phyloP scores from a whole-genome alignment of 2,329 filamentous ascomycete genomes.

The Nakataea oryzae region DNA sequence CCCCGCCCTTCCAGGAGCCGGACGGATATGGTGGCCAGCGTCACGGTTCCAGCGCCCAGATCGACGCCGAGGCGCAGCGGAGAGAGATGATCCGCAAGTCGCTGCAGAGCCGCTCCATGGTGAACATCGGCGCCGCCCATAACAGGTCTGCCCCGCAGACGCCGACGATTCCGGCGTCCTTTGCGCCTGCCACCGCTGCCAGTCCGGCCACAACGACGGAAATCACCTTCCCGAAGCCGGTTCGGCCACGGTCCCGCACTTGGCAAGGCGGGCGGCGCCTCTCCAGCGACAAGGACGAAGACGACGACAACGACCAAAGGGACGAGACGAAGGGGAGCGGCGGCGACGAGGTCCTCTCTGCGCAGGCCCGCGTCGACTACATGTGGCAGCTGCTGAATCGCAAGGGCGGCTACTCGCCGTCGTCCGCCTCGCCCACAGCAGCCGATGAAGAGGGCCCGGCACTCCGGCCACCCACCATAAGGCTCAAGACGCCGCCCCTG shows the following conservation, averaged over 20 bases:
- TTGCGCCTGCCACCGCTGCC: not conserved
- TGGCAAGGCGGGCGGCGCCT: not conserved
- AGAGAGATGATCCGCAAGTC: slow-evolving; percentile 32
- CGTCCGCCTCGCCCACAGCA: not conserved
- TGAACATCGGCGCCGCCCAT: not conserved
- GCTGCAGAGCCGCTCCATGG: slow-evolving; percentile 17
- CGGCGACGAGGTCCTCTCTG: not conserved
- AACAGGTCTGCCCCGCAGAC: not conserved
- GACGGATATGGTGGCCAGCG: too few species aligned
- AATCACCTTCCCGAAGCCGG: not conserved
- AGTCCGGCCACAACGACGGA: not conserved
- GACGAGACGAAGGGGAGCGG: not conserved
- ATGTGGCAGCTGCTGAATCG: not conserved
- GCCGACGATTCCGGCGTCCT: not conserved
- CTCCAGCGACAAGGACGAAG: not conserved
- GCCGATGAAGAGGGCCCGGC: not conserved
- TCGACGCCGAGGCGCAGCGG: slow-evolving; percentile 26
- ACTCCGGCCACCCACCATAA: not conserved
- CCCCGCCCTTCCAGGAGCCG: not conserved
- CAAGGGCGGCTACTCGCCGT: not conserved
- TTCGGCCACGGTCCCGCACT: not conserved
- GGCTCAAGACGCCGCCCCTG: not conserved
- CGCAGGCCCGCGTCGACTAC: not conserved
- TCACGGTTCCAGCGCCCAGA: slow-evolving; percentile 8
- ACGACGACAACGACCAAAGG: not conserved